Evolutionary conservation across 2,329 filamentous ascomycete species (phyloP).

Genomic region (Fusarium ramigenum): DNA sequence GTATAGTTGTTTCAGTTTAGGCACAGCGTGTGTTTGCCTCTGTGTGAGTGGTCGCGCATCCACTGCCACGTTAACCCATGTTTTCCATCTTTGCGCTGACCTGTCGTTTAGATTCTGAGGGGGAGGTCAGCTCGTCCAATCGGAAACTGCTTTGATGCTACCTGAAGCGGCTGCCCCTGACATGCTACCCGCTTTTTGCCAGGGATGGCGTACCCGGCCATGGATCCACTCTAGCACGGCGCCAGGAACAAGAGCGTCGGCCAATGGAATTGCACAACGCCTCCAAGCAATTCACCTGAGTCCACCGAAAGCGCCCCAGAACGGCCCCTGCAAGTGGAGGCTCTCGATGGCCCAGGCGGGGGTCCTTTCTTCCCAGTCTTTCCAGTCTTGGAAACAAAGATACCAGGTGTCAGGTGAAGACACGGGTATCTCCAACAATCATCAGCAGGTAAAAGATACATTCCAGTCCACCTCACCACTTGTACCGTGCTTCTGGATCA

Average conservation of each 20-base stretch:
- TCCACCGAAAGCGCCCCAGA: slow-evolving; percentile 27
- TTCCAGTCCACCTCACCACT: not conserved
- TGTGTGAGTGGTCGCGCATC: slow-evolving; percentile 6
- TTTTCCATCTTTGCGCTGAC: not conserved
- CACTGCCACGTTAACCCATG: slow-evolving; percentile 37
- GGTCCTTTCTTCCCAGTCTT: not conserved
- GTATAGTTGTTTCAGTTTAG: slow-evolving; percentile 31
- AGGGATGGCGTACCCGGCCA: slow-evolving; percentile 13
- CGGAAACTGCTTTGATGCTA: slow-evolving; percentile 7
- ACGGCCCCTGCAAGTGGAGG: slow-evolving; percentile 33
- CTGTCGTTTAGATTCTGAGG: slow-evolving; percentile 12
- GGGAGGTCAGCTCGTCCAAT: slow-evolving; percentile 13
- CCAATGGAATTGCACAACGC: slow-evolving; percentile 9
- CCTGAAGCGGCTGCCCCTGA: slow-evolving; percentile 26
- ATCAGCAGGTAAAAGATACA: slow-evolving; percentile 5
- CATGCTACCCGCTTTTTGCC: slow-evolving; percentile 1
- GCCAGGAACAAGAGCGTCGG: slow-evolving; percentile 9
- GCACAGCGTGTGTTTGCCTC: not conserved
- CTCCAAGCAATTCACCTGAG: slow-evolving; percentile 23
- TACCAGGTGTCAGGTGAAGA: slow-evolving; percentile 10
- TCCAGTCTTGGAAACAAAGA: slow-evolving; percentile 21
- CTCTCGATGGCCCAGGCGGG: slow-evolving; percentile 10
- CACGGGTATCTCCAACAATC: slow-evolving; percentile 2
- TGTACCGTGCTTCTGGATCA: slow-evolving; percentile 15
- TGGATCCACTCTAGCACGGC: not conserved